phyloP scores from a whole-genome alignment of 2,329 filamentous ascomycete species.

The Calonectria naviculata region DNA sequence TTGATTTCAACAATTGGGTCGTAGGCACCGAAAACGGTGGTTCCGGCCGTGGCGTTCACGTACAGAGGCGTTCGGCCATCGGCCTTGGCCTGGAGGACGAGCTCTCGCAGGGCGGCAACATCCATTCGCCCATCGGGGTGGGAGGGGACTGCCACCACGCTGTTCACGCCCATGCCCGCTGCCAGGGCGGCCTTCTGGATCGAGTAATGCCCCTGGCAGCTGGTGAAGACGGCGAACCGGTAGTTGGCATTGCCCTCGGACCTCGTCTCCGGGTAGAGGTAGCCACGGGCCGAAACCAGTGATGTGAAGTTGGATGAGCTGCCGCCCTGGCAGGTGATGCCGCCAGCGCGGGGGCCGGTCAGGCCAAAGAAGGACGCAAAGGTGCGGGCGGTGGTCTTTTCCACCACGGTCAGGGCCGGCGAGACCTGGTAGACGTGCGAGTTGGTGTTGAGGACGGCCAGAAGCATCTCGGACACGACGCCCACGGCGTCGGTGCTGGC shows the following conservation, averaged over 20 bases:
- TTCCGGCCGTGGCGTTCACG: constrained; percentile 95
- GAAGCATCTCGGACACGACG: constrained; percentile 84
- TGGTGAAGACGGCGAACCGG: constrained; percentile 87
- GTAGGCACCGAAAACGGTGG: constrained; percentile 90
- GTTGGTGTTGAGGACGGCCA: constrained; percentile 92
- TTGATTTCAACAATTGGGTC: constrained; percentile 81
- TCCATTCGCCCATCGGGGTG: constrained; percentile 80
- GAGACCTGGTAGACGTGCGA: constrained; percentile 94
- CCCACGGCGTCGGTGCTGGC: constrained; percentile 87
- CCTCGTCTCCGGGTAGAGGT: constrained; percentile 83
- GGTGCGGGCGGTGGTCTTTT: constrained; percentile 81
- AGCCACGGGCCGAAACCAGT: constrained; percentile 88
- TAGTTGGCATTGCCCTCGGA: constrained; percentile 71
- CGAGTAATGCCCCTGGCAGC: constrained; percentile 90
- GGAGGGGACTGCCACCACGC: constrained; percentile 80
- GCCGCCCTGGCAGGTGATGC: constrained; percentile 84
- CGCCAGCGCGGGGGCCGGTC: constrained; percentile 74
- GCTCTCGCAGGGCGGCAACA: constrained; percentile 70
- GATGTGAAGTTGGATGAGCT: constrained; percentile 87
- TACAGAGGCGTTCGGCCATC: constrained; percentile 87
- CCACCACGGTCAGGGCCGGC: constrained; percentile 86
- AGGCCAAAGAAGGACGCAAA: constrained; percentile 85
- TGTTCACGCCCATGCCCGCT: constrained; percentile 81
- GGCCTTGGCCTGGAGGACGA: constrained; percentile 69
- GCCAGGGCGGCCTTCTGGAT: constrained; percentile 93